Evolutionary conservation across 2,329 filamentous ascomycete genomes (phyloP).

Genomic region (Pleurostoma richardsiae): DNA sequence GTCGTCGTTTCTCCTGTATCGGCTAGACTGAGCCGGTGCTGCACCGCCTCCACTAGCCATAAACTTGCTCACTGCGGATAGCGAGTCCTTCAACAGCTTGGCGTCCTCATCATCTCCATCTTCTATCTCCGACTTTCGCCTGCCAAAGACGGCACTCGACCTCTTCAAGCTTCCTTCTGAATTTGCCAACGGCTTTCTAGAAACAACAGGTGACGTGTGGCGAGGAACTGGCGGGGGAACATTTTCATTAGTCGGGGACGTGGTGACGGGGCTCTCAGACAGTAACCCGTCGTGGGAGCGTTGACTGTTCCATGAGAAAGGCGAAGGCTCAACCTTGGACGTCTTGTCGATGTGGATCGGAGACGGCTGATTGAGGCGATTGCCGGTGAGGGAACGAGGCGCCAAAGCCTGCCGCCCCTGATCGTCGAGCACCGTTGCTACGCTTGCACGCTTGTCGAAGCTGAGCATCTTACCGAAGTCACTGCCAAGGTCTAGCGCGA

Average conservation of each 20-base stretch:
- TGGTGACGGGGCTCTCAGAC: conserved; percentile 23
- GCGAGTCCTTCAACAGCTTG: conserved; percentile 45
- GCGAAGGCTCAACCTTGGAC: conserved; percentile 38
- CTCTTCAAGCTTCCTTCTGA: conserved; percentile 17
- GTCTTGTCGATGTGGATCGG: conserved; percentile 42
- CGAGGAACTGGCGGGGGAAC: conserved; percentile 31
- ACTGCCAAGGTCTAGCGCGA: conserved; percentile 48
- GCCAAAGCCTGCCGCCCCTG: conserved; percentile 25
- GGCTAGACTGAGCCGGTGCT: conserved; percentile 16
- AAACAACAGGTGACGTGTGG: conserved; percentile 19
- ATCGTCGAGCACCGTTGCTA: conserved; percentile 38
- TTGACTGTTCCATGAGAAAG: conserved; percentile 47
- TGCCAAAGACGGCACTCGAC: conserved; percentile 20
- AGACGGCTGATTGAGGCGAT: conserved; percentile 37
- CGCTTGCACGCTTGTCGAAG: conserved; percentile 51
- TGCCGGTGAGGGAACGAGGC: conserved; percentile 39
- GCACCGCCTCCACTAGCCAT: conserved; percentile 23
- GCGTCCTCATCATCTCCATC: conserved; percentile 45
- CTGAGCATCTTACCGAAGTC: conserved; percentile 54
- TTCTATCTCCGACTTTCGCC: conserved; percentile 19
- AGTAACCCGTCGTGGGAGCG: conserved; percentile 45
- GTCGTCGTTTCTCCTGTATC: conserved; percentile 35
- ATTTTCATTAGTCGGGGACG: conserved; percentile 29
- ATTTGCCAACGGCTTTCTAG: conserved; percentile 14
- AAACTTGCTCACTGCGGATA: conserved; percentile 41